Conservation (phyloP, 306 rosid species). For the Dalbergia cochinchinensis region DNA sequence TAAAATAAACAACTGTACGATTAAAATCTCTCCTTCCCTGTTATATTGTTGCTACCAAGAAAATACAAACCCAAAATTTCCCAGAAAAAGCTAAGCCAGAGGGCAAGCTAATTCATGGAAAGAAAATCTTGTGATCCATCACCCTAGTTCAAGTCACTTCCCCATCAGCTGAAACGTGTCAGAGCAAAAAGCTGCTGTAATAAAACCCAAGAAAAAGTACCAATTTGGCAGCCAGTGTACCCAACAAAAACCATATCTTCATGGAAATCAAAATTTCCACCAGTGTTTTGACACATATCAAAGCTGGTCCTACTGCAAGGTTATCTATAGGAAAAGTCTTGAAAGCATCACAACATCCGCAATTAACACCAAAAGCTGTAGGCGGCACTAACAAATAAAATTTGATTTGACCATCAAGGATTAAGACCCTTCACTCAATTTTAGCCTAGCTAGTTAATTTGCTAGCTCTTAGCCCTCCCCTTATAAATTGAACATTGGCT, state of each 20-base stretch:
- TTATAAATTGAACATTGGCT: slow-evolving; percentile 52
- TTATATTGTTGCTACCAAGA: background rate
- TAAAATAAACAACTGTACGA: slow-evolving; percentile 18
- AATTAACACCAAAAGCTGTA: slow-evolving; percentile 58
- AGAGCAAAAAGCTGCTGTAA: background rate
- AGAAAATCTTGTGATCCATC: slow-evolving; percentile 21
- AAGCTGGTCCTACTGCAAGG: slow-evolving; percentile 31
- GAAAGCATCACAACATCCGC: slow-evolving; percentile 17
- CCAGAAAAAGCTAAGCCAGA: background rate
- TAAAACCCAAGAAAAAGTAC: slow-evolving; percentile 52
- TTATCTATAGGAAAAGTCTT: slow-evolving; percentile 34
- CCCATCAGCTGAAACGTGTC: slow-evolving; percentile 53
- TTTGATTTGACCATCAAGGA: slow-evolving; percentile 44
- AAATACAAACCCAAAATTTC: slow-evolving; percentile 13
- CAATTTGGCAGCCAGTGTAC: slow-evolving; percentile 46
- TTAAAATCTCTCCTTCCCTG: slow-evolving; percentile 12
- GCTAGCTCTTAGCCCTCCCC: background rate
- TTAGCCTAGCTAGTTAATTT: slow-evolving; percentile 44
- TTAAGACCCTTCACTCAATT: slow-evolving; percentile 47
- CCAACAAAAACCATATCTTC: slow-evolving; percentile 62
- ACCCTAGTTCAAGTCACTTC: background rate
- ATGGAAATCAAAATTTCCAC: slow-evolving; percentile 52
- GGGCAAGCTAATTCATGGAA: background rate
- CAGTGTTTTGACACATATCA: slow-evolving; percentile 53
- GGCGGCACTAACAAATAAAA: slow-evolving; percentile 69